phyloP scores from a whole-genome alignment of 179 eudicot genomes.

The Beta macrorhiza region DNA sequence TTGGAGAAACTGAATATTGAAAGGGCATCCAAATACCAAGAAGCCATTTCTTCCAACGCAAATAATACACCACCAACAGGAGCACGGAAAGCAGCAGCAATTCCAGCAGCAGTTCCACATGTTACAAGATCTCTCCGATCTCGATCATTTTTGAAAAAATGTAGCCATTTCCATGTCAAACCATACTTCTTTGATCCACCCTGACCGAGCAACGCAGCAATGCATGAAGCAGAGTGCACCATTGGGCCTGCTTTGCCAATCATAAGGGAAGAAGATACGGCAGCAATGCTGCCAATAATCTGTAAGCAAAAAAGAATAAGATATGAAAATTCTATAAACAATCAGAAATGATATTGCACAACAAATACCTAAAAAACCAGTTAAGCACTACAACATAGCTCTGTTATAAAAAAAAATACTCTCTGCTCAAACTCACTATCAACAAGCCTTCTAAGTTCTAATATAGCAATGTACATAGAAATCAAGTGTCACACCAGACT shows the following conservation, averaged over 20 bases:
- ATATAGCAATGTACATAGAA: neutral
- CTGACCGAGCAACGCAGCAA: conserved; percentile 71
- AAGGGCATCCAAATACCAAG: conserved; percentile 54
- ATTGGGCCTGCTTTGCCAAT: conserved; percentile 95
- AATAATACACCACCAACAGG: conserved; percentile 95
- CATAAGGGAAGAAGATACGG: conserved; percentile 79
- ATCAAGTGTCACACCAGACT: too few relatives aligned
- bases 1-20: neutral
- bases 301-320: conserved; percentile 29
- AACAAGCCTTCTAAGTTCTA: neutral
- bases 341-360: neutral
- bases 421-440: neutral
- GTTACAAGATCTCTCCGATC: conserved; percentile 93
- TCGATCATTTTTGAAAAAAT: conserved; percentile 72
- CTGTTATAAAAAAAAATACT: neutral
- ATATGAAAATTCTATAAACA: neutral
- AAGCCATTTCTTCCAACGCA: conserved; percentile 96
- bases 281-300: conserved; percentile 82
- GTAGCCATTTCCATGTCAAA: conserved; percentile 80
- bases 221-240: conserved; percentile 82
- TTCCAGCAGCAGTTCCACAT: conserved; percentile 91
- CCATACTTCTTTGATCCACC: conserved; percentile 81
- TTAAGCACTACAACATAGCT: neutral
- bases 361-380: neutral
- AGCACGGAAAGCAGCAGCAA: conserved; percentile 95